Evolutionary conservation across 768 basidiomycete genomes (phyloP).

Genomic region (Russula brevipes): DNA sequence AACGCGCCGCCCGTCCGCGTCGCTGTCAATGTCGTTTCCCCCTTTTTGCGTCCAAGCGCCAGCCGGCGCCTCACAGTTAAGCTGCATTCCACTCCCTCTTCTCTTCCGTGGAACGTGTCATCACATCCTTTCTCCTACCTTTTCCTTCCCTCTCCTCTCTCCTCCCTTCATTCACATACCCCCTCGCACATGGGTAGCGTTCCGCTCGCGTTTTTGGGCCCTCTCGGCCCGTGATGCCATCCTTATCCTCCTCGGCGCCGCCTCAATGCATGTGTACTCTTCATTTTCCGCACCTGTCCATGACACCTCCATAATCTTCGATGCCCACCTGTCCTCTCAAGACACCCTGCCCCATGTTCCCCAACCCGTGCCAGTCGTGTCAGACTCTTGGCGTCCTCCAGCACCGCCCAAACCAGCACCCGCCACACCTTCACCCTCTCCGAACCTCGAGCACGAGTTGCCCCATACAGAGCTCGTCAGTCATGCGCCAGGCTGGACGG

Average conservation of each 20-base stretch:
- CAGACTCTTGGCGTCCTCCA: background rate
- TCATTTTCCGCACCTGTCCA: slow-evolving; percentile 31
- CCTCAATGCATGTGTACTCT: slow-evolving; percentile 50
- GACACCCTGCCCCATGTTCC: background rate
- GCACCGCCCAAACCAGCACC: background rate
- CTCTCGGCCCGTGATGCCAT: slow-evolving; percentile 54
- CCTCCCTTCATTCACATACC: background rate
- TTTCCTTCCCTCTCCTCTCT: background rate
- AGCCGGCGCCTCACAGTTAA: no score
- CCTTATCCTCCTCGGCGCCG: slow-evolving; percentile 54
- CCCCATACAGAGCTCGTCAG: slow-evolving; percentile 53
- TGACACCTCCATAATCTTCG: slow-evolving; percentile 10
- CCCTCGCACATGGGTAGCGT: background rate
- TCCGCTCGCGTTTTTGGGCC: slow-evolving; percentile 25
- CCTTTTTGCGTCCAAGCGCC: no score
- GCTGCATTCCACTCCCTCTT: no score
- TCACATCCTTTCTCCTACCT: background rate
- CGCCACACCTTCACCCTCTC: background rate
- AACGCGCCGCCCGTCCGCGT: no score
- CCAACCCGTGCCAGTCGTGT: background rate
- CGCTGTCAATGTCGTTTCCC: no score
- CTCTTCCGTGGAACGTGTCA: no score
- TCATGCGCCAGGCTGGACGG: slow-evolving; percentile 80
- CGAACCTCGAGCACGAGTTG: slow-evolving; percentile 27
- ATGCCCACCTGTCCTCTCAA: slow-evolving; percentile 27